phyloP scores from a whole-genome alignment of 306 rosid genomes.

The Arachis stenosperma region DNA sequence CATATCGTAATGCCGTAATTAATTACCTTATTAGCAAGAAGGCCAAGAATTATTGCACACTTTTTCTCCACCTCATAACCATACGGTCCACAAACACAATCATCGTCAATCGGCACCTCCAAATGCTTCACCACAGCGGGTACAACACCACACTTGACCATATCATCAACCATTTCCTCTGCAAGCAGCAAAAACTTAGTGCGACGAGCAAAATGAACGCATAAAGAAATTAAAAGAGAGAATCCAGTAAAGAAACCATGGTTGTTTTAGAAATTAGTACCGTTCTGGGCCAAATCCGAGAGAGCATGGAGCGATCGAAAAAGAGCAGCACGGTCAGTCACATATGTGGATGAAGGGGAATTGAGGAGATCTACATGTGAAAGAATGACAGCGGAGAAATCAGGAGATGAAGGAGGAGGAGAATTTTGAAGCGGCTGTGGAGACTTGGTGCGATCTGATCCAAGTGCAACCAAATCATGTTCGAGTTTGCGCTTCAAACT shows the following conservation, averaged over 20 bases:
- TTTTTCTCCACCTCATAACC: slow-evolving; percentile 51
- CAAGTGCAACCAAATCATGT: neutral
- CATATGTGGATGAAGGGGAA: neutral
- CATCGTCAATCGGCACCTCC: slow-evolving; percentile 13
- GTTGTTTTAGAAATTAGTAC: neutral
- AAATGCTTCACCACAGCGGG: slow-evolving; percentile 55
- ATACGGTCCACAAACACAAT: neutral
- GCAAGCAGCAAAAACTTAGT: neutral
- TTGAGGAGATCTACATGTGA: neutral
- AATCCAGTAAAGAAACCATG: no score
- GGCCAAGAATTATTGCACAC: slow-evolving; percentile 51
- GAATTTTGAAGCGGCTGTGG: neutral
- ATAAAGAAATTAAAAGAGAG: neutral
- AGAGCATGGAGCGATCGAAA: neutral
- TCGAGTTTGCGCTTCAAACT: slow-evolving; percentile 4
- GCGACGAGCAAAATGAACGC: no score
- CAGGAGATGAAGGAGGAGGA: no score
- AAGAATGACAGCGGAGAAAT: neutral
- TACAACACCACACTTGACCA: slow-evolving; percentile 47
- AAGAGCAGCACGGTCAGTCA: neutral
- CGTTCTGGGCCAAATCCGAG: neutral
- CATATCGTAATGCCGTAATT: no score
- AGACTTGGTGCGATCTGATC: neutral
- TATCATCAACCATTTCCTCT: slow-evolving; percentile 51
- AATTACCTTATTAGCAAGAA: slow-evolving; percentile 57